Evolutionary conservation across 1,284 basidiomycete genomes (phyloP).

Genomic region (Cryptococcus neoformans): DNA sequence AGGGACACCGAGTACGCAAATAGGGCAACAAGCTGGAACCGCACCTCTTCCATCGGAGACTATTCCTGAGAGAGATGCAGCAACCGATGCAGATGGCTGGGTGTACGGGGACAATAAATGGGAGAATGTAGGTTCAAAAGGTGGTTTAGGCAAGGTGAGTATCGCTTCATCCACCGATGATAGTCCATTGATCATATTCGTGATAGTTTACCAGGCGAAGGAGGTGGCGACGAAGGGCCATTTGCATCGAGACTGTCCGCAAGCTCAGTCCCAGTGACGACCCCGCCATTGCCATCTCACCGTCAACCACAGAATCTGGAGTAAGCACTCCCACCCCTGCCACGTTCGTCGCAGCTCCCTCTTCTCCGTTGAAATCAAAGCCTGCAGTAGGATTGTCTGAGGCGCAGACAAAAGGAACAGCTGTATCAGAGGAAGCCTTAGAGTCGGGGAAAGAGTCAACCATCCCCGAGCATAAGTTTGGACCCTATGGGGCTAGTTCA

Average conservation of each 20-base stretch:
- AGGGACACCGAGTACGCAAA: neutral
- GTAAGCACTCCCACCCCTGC: neutral
- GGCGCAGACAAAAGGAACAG: neutral
- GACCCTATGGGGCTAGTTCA: neutral
- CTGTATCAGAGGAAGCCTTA: neutral
- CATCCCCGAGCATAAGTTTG: neutral
- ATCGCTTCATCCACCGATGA: too few species aligned
- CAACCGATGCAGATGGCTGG: constrained; percentile 87
- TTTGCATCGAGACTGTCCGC: constrained; percentile 65
- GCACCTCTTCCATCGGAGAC: constrained; percentile 17
- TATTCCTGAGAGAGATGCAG: constrained; percentile 34
- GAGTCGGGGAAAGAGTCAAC: neutral
- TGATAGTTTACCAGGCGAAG: constrained; percentile 73
- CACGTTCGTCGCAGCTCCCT: neutral
- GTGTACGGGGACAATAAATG: constrained; percentile 95
- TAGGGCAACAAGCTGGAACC: neutral
- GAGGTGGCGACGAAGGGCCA: constrained; percentile 77
- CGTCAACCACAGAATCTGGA: constrained; percentile 1
- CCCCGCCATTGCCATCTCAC: constrained; percentile 7
- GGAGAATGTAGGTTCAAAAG: constrained; percentile 72
- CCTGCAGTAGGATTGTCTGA: constrained; percentile 7
- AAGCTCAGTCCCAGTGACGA: constrained; percentile 46
- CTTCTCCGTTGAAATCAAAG: constrained; percentile 6
- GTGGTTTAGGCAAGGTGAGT: constrained; percentile 75
- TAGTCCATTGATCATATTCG: neutral